Evolutionary conservation across 208 protist genomes (phyloP).

Genomic region (Trypanosoma congolense): DNA sequence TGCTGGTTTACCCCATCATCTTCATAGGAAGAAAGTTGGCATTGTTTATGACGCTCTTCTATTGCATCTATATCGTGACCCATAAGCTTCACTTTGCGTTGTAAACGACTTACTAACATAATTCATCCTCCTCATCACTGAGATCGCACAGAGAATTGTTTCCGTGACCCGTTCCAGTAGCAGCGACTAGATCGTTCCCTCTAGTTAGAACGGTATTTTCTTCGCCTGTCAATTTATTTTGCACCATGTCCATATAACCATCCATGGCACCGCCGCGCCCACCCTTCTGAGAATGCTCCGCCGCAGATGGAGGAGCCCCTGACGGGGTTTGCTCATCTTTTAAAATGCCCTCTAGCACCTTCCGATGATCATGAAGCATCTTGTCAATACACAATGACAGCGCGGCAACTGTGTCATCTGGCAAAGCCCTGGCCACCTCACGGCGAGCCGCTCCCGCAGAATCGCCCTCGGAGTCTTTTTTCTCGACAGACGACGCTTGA

Average conservation of each 20-base stretch:
- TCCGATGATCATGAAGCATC: slow-evolving; percentile 75
- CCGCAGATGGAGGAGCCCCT: slow-evolving; percentile 2
- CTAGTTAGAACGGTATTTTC: not conserved
- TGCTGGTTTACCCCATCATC: slow-evolving; percentile 10
- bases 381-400: slow-evolving; percentile 42
- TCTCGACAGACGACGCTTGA: too few relatives aligned
- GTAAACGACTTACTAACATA: slow-evolving; percentile 53
- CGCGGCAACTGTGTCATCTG: slow-evolving; percentile 29
- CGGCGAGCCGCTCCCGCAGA: not conserved
- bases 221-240: not conserved
- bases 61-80: slow-evolving; percentile 42
- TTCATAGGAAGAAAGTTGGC: slow-evolving; percentile 4
- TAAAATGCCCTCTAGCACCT: slow-evolving; percentile 47
- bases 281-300: slow-evolving; percentile 9
- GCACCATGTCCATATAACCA: not conserved
- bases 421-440: not conserved
- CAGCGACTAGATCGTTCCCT: not conserved
- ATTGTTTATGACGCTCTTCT: slow-evolving; percentile 13
- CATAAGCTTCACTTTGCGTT: slow-evolving; percentile 41
- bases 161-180: slow-evolving; percentile 1
- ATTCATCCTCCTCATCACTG: slow-evolving; percentile 47
- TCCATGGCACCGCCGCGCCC: slow-evolving; percentile 6
- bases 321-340: slow-evolving; percentile 19
- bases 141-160: slow-evolving; percentile 16
- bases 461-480: too few relatives aligned